Evolutionary conservation across 306 rosid species (phyloP), one percentile per base, ranked within the genome.

Genomic region (Fragaria ananassa): DNA sequence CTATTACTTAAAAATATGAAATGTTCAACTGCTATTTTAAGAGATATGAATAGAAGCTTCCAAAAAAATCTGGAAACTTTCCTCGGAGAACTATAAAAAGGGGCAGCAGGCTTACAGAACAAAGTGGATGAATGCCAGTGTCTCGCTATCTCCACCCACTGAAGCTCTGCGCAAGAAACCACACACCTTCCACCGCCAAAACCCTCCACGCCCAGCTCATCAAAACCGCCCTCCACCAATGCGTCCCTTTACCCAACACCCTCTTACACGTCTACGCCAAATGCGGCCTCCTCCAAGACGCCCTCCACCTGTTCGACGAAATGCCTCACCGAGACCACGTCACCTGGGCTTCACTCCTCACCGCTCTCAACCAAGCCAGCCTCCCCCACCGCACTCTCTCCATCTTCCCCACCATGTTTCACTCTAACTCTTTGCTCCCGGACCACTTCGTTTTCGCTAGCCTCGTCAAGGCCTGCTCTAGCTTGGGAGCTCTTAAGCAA

Each of bases 361-460:
- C 97, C 54, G 91, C 97, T 60, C 89, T 87, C 81, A 93, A 93
- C 87, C 87, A 77, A 77, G 80, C 93, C 73, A 77, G 70, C 72
- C 83, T 67, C 44, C 91, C 96, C 65, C 85, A 62, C 21, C 72
- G 23, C 12, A 82, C 90, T 8, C 81, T 89, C 75, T 85, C 85
- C 62, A 13, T 87, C 79, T 85, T 91, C 10, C 76, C 42, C 27
- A 47, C 80, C 58, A 76, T 91, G 86, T 84, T 81, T 18, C n/a
- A 18, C 41, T 3, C 42, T 13, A 89, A 78, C 65, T 70, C 83
- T 5, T 65, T 88, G 71, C 84, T 56, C 10, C 98, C 94, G 4
- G 96, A 93, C 70, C 96, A 93, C 82, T 91, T 88, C 75, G 96
- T 93, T 56, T 87, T 90, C 77, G 85, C 98, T 39, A 74, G 88